A percentile compares a stretch with the other conserved stretches of the same genome.
Evolutionary conservation across 208 protist species (phyloP).

Genomic region (Wallacemonas sp.): DNA sequence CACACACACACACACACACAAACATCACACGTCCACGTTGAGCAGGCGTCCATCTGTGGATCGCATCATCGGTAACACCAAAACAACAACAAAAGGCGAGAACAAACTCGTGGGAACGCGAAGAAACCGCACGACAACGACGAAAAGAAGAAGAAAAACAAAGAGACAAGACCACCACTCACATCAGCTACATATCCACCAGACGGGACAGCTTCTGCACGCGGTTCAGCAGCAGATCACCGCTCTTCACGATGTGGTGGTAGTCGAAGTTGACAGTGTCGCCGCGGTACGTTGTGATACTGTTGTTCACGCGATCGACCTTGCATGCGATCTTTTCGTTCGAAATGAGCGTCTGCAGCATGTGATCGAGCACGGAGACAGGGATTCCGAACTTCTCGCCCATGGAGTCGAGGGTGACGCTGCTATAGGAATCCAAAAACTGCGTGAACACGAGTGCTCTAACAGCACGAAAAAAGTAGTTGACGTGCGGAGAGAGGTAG

Average conservation of each 20-base stretch:
- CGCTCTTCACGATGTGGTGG: slow-evolving; percentile 95
- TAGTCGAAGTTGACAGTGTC: slow-evolving; percentile 97
- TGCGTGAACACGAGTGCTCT: slow-evolving; percentile 97
- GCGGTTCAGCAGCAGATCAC: slow-evolving; percentile 97
- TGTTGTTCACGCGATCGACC: slow-evolving; percentile 97
- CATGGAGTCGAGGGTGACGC: slow-evolving; percentile 96
- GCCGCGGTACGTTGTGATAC: slow-evolving; percentile 96
- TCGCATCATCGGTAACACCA: too few species aligned
- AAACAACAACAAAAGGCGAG: too few species aligned
- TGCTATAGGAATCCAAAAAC: slow-evolving; percentile 98
- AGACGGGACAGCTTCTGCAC: slow-evolving; percentile 98
- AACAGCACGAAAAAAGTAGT: slow-evolving; percentile 97
- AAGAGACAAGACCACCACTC: slow-evolving; percentile 10
- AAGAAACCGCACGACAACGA: slow-evolving; percentile 1
- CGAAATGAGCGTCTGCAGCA: slow-evolving; percentile 97
- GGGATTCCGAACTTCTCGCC: slow-evolving; percentile 95
- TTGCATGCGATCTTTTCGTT: slow-evolving; percentile 96
- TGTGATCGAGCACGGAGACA: slow-evolving; percentile 81
- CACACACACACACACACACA: slow-evolving; percentile 1
- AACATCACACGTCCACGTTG: not conserved
- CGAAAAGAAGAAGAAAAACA: slow-evolving; percentile 1
- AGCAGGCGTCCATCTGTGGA: too few species aligned
- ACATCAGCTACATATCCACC: slow-evolving; percentile 83
- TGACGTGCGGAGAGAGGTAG: slow-evolving; percentile 93
- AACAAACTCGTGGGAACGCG: not conserved